Evolutionary conservation across 2,329 filamentous ascomycete genomes (phyloP).

Genomic region (Nemania diffusa): DNA sequence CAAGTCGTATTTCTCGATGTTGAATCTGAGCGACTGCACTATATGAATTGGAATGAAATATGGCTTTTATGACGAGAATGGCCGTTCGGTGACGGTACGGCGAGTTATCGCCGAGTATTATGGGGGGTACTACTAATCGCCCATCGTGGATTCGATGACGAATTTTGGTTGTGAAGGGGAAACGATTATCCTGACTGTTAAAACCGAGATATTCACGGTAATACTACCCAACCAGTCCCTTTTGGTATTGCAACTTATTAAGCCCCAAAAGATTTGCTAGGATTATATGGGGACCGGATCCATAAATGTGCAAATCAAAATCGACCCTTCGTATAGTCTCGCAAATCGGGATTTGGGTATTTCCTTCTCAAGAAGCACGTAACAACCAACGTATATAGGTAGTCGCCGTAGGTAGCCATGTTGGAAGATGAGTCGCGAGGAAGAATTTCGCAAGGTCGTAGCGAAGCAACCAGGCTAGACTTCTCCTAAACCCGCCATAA

Average conservation of each 20-base stretch:
- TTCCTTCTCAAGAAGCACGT: neutral
- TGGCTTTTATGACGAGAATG: no score
- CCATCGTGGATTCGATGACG: conserved; percentile 23
- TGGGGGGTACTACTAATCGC: neutral
- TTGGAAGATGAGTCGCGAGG: neutral
- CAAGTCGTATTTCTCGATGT: neutral
- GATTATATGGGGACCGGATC: conserved; percentile 9
- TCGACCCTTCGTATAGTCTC: neutral
- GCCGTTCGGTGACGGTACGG: neutral
- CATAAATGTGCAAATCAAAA: neutral
- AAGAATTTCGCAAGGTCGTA: no score
- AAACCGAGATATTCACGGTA: conserved; percentile 3
- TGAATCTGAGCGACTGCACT: neutral
- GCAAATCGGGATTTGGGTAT: neutral
- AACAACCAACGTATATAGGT: no score
- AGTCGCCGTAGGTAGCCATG: neutral
- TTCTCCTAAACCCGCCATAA: no score
- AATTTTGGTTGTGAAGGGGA: conserved; percentile 23
- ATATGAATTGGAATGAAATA: neutral
- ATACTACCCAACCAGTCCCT: neutral
- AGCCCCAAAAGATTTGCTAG: conserved; percentile 11
- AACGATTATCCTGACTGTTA: conserved; percentile 37
- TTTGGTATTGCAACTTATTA: conserved; percentile 12
- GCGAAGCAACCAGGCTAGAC: no score
- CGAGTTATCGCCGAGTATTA: conserved; percentile 25